These are phyloP conservation scores for Gaultheria prostrata DNA, from an alignment of 148 eudicot genomes.

Conservation along the genomic window DNA sequence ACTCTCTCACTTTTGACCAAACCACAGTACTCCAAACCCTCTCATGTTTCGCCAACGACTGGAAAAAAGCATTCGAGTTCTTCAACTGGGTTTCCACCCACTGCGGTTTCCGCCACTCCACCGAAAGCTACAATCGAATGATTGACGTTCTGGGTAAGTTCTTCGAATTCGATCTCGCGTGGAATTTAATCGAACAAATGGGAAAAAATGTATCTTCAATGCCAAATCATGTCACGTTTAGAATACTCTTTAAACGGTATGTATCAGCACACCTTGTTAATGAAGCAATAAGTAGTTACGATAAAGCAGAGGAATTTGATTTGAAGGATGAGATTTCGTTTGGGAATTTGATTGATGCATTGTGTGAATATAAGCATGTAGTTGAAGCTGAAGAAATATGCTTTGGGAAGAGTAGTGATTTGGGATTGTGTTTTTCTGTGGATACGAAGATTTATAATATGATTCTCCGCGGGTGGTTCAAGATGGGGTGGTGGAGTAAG, in stretches of 20 bases:
- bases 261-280: slow-evolving; percentile 66
- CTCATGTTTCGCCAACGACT: slow-evolving; percentile 67
- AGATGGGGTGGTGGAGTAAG: slow-evolving; percentile 85
- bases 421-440: slow-evolving; percentile 23
- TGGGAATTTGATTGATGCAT: slow-evolving; percentile 72
- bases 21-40: slow-evolving; percentile 65
- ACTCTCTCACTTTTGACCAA: slow-evolving; percentile 38
- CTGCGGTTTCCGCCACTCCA: slow-evolving; percentile 57
- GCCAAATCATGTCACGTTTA: slow-evolving; percentile 69
- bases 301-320: slow-evolving; percentile 45
- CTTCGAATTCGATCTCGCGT: slow-evolving; percentile 74
- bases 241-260: slow-evolving; percentile 76
- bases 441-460: slow-evolving; percentile 71
- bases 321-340: slow-evolving; percentile 78
- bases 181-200: slow-evolving; percentile 63
- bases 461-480: slow-evolving; percentile 84
- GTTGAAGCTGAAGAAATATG: slow-evolving; percentile 85
- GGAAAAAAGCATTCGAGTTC: slow-evolving; percentile 63
- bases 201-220: slow-evolving; percentile 27
- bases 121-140: slow-evolving; percentile 70
- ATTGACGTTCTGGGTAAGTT: slow-evolving; percentile 88
- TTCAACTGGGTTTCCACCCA: slow-evolving; percentile 68
- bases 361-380: slow-evolving; percentile 93
- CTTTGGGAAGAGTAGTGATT: slow-evolving; percentile 24
- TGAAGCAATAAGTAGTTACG: slow-evolving; percentile 62